A percentile compares a stretch with the other conserved stretches of the same genome.
Evolutionary conservation across 2,329 filamentous ascomycete species (phyloP).

Genomic region (Nemania serpens): DNA sequence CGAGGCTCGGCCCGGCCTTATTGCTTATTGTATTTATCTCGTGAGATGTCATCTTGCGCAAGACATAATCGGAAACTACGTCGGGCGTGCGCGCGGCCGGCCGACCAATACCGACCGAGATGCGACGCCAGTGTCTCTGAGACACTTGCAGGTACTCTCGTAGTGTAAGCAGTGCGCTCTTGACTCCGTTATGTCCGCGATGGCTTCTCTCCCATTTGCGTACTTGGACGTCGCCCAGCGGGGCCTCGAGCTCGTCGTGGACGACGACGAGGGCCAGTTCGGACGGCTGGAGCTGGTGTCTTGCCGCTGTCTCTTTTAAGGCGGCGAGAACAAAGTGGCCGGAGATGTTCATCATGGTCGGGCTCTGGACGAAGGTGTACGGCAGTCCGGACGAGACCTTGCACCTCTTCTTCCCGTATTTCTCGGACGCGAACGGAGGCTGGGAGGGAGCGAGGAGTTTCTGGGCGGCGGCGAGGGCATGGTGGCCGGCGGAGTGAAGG

Average conservation of each 20-base stretch:
- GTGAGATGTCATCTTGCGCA: slow-evolving; percentile 64
- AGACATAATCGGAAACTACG: slow-evolving; percentile 77
- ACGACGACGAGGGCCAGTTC: slow-evolving; percentile 70
- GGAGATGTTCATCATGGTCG: slow-evolving; percentile 81
- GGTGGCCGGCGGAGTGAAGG: slow-evolving; percentile 86
- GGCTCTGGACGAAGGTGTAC: slow-evolving; percentile 74
- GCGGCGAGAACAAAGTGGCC: slow-evolving; percentile 71
- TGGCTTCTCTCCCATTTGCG: slow-evolving; percentile 66
- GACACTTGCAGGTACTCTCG: slow-evolving; percentile 52
- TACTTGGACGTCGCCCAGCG: slow-evolving; percentile 69
- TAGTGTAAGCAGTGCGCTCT: no score
- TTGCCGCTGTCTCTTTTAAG: slow-evolving; percentile 61
- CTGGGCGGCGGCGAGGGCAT: slow-evolving; percentile 67
- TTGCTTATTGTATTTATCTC: slow-evolving; percentile 58
- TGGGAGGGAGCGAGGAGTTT: slow-evolving; percentile 51
- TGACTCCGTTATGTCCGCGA: slow-evolving; percentile 76
- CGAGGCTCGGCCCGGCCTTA: slow-evolving; percentile 57
- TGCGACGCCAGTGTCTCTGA: slow-evolving; percentile 57
- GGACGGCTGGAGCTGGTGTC: slow-evolving; percentile 38
- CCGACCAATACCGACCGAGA: slow-evolving; percentile 87
- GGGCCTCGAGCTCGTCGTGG: slow-evolving; percentile 85
- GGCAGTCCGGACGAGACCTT: slow-evolving; percentile 53
- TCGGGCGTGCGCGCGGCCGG: slow-evolving; percentile 69
- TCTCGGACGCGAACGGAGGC: slow-evolving; percentile 53
- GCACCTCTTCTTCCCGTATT: slow-evolving; percentile 57